Evolutionary conservation across 257 asterid genomes (phyloP).

Genomic region (Solanum sitiens): DNA sequence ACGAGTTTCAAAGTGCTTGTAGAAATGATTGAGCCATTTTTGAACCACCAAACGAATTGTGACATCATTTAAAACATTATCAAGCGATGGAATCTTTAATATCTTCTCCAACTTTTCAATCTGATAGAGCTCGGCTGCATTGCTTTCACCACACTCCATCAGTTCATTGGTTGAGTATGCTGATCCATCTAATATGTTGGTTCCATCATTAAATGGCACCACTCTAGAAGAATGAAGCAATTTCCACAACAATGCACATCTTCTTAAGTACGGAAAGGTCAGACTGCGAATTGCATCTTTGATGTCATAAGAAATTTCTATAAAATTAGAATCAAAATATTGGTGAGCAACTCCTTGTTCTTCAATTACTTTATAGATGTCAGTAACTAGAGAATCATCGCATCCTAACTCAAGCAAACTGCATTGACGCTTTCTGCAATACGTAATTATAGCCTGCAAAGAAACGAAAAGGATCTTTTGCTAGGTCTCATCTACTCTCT

Average conservation of each 20-base stretch:
- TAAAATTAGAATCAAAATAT: slow-evolving; percentile 41
- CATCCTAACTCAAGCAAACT: slow-evolving; percentile 23
- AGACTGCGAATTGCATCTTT: slow-evolving; percentile 57
- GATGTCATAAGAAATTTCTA: slow-evolving; percentile 37
- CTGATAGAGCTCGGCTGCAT: slow-evolving; percentile 51
- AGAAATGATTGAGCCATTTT: slow-evolving; percentile 59
- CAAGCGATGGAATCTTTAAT: slow-evolving; percentile 68
- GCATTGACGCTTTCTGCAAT: slow-evolving; percentile 21
- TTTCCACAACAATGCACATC: slow-evolving; percentile 91
- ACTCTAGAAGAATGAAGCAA: slow-evolving; percentile 44
- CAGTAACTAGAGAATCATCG: slow-evolving; percentile 50
- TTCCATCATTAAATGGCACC: slow-evolving; percentile 49
- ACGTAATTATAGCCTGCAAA: slow-evolving; percentile 56
- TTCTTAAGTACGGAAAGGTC: slow-evolving; percentile 78
- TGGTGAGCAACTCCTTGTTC: slow-evolving; percentile 40
- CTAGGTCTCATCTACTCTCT: neutral
- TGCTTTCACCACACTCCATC: slow-evolving; percentile 15
- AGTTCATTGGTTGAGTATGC: slow-evolving; percentile 16
- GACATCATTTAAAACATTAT: slow-evolving; percentile 42
- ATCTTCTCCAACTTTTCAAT: slow-evolving; percentile 59
- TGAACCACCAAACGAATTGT: slow-evolving; percentile 36
- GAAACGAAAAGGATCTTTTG: neutral
- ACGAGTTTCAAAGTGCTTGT: slow-evolving; percentile 31
- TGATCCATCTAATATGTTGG: slow-evolving; percentile 31
- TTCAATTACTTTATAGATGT: slow-evolving; percentile 37